phyloP scores from a whole-genome alignment of 179 eudicot genomes.

The Silene noctiflora region DNA sequence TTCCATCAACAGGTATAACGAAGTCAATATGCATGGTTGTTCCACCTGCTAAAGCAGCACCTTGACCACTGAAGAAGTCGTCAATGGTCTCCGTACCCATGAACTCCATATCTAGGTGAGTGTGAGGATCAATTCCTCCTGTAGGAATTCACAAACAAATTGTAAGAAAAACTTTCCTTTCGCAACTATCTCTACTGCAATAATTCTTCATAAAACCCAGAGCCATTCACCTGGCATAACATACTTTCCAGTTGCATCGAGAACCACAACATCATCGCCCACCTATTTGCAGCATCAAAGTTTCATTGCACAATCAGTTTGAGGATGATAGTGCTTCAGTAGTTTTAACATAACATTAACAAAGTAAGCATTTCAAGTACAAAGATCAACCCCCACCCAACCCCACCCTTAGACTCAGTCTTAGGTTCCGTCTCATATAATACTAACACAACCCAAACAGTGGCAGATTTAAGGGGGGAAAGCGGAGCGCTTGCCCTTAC shows the following conservation, averaged over 20 bases:
- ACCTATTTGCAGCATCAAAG: slow-evolving; percentile 46
- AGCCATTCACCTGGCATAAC: slow-evolving; percentile 85
- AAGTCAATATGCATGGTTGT: slow-evolving; percentile 98
- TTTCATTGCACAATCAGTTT: slow-evolving; percentile 11
- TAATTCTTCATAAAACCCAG: not conserved
- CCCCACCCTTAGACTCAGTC: no score
- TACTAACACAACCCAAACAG: no score
- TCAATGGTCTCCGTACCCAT: slow-evolving; percentile 85
- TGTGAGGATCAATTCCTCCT: slow-evolving; percentile 99
- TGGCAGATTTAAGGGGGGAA: no score
- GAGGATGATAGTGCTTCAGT: not conserved
- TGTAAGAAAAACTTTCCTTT: not conserved
- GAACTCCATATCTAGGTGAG: slow-evolving; percentile 80
- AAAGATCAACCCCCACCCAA: no score
- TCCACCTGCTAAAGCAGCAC: slow-evolving; percentile 95
- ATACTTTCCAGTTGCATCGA: slow-evolving; percentile 89
- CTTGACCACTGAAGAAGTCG: slow-evolving; percentile 91
- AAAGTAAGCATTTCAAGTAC: no score
- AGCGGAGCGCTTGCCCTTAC: no score
- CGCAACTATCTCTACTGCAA: not conserved
- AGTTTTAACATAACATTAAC: no score
- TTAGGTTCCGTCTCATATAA: no score
- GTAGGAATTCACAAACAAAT: slow-evolving; percentile 18
- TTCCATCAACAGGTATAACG: slow-evolving; percentile 80
- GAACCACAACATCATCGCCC: slow-evolving; percentile 64